Evolutionary conservation across 352 stramenopile genomes (phyloP).

Genomic region (Phytophthora litchii): DNA sequence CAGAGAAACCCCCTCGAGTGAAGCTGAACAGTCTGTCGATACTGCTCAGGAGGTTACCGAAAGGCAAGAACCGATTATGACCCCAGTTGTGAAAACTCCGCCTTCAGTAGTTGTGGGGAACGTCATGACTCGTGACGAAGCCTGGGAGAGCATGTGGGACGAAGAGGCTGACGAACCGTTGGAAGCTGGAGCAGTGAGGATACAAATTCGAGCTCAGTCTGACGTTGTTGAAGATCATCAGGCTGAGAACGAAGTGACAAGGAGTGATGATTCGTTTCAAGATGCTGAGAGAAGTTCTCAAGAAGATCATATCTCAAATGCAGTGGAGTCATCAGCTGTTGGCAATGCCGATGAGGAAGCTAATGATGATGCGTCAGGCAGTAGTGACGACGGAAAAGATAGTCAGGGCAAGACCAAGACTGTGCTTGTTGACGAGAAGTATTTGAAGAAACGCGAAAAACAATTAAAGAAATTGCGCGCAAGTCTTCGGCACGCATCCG

Average conservation of each 20-base stretch:
- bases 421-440: slow-evolving; percentile 77
- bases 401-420: slow-evolving; percentile 36
- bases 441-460: slow-evolving; percentile 76
- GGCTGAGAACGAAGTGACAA: slow-evolving; percentile 8
- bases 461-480: slow-evolving; percentile 74
- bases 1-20: background rate
- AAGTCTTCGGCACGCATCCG: slow-evolving; percentile 43
- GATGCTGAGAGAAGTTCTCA: slow-evolving; percentile 4
- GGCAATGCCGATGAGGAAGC: slow-evolving; percentile 31
- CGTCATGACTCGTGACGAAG: slow-evolving; percentile 72
- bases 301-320: background rate
- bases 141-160: slow-evolving; percentile 80
- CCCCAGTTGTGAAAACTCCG: slow-evolving; percentile 3
- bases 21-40: slow-evolving; percentile 2
- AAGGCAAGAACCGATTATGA: slow-evolving; percentile 1
- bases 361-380: slow-evolving; percentile 36
- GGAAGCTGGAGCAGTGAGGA: slow-evolving; percentile 30
- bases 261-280: background rate
- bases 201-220: slow-evolving; percentile 33
- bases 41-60: background rate
- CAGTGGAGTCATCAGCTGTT: background rate
- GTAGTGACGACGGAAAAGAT: slow-evolving; percentile 44
- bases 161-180: slow-evolving; percentile 52
- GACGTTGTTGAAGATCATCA: slow-evolving; percentile 9
- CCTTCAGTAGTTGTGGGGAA: slow-evolving; percentile 26